phyloP scores from a whole-genome alignment of 371 early-diverging fungal species.

The Apophysomyces variabilis region DNA sequence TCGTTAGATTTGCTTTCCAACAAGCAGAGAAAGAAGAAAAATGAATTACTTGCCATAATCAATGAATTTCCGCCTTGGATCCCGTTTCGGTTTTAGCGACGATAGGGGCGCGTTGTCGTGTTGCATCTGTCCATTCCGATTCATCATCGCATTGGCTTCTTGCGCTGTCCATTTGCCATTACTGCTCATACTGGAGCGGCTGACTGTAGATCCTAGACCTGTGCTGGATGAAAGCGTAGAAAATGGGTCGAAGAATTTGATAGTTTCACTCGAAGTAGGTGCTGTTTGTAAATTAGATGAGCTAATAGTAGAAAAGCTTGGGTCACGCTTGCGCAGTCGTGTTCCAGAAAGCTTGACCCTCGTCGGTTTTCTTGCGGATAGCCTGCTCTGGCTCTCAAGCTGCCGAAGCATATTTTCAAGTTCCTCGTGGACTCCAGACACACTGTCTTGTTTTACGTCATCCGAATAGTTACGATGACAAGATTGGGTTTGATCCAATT shows the following conservation, averaged over 20 bases:
- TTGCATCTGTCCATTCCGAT: neutral
- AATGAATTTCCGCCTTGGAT: neutral
- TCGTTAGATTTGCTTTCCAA: neutral
- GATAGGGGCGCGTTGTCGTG: neutral
- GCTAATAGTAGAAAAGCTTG: neutral
- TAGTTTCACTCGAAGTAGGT: neutral
- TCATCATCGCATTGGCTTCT: neutral
- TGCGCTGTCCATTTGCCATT: conserved; percentile 2
- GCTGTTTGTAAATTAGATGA: neutral
- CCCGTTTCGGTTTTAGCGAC: neutral
- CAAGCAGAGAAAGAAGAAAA: neutral
- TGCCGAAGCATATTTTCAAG: conserved; percentile 13
- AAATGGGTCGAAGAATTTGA: neutral
- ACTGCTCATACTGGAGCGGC: neutral
- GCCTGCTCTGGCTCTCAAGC: neutral
- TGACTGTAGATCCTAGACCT: neutral
- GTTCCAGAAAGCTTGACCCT: neutral
- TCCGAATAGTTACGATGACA: neutral
- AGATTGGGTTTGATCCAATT: neutral
- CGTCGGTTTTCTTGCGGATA: neutral
- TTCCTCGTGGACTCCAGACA: conserved; percentile 11
- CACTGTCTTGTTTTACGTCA: neutral
- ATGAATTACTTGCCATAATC: neutral
- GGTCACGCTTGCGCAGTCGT: neutral
- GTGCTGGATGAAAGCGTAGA: neutral